Evolutionary conservation across 2,329 filamentous ascomycete genomes (phyloP), one percentile per base, ranked within the genome.

Genomic region (Pseudogymnoascus sp.): DNA sequence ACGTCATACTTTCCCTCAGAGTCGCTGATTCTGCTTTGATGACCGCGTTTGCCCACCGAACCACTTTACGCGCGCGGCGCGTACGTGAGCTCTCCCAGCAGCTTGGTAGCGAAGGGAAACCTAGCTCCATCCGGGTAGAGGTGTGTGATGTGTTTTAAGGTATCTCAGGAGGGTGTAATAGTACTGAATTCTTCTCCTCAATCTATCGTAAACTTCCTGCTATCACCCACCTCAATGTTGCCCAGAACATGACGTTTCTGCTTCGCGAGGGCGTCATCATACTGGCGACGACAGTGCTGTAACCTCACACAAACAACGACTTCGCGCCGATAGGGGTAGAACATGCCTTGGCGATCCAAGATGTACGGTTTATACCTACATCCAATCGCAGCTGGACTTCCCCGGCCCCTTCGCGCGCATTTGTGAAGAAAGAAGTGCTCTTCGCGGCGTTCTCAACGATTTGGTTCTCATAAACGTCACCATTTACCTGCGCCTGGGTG

Each of bases 41-140:
- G 43, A 50, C 43, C 43, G 43, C 43, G 43, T 50, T 30, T 50
- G 43, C 14, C 43, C 25, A 30, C 25, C 14, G 22, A 12, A 18
- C n/a, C 43, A 30, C 25, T 30, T 50, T 50, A 50, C 43, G 43
- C 43, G 43, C 43, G 25, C 43, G 41, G 41, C 43, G 25, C 43
- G 43, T 50, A 30, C 14, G 43, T 50, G 43, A 50, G 43, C 43
- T 50, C 43, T 50, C 43, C 43, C 22, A 25, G 30, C 43, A 50
- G 43, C 43, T 50, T 50, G 43, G 43, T 50, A 50, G 43, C 43
- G 43, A 50, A 50, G 43, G 43, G 25, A 50, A 50, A 50, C 43
- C 43, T 50, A 50, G 43, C 43, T 50, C 43, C 43, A 50, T 50
- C 43, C 43, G 43, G 43, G 43, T 50, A 50, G 43, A 50, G 22